These are phyloP conservation scores for Lomentospora prolificans DNA, from an alignment of 2,329 filamentous ascomycete genomes.

Conservation along the genomic window DNA sequence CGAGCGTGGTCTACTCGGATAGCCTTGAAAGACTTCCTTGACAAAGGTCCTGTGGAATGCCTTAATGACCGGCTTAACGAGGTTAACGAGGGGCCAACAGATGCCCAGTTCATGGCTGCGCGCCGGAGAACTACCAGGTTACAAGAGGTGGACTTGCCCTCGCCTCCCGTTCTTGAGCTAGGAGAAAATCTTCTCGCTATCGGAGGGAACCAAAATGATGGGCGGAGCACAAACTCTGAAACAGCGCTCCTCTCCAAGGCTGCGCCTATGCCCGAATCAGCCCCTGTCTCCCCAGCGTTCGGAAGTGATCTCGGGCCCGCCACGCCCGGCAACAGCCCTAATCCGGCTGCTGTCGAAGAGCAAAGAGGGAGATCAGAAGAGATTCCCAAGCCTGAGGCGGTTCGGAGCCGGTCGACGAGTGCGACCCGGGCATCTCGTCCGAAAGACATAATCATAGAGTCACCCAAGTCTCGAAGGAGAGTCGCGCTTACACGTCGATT, in stretches of 20 bases:
- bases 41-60: conserved; percentile 44
- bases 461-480: conserved; percentile 1
- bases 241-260: background rate
- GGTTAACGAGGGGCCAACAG: conserved; percentile 7
- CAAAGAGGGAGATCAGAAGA: background rate
- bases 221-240: conserved; percentile 3
- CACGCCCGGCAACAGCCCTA: background rate
- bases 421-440: background rate
- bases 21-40: conserved; percentile 43
- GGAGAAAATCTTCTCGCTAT: conserved; percentile 1
- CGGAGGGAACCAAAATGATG: background rate
- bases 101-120: conserved; percentile 4
- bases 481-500: conserved; percentile 5
- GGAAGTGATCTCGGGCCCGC: too few relatives aligned
- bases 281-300: too few relatives aligned
- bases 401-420: conserved; percentile 2
- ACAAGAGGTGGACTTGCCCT: conserved; percentile 2
- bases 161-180: conserved; percentile 3
- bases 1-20: conserved; percentile 42
- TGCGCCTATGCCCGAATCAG: background rate
- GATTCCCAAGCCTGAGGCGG: background rate
- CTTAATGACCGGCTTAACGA: conserved; percentile 39
- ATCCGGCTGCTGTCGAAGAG: background rate
- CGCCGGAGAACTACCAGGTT: background rate
- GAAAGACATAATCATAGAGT: background rate